Percentiles rank a stretch among this genome's conserved stretches.
These are phyloP conservation scores for Fragaria ananassa DNA, from an alignment of 306 rosid species.

Conservation along the genomic window DNA sequence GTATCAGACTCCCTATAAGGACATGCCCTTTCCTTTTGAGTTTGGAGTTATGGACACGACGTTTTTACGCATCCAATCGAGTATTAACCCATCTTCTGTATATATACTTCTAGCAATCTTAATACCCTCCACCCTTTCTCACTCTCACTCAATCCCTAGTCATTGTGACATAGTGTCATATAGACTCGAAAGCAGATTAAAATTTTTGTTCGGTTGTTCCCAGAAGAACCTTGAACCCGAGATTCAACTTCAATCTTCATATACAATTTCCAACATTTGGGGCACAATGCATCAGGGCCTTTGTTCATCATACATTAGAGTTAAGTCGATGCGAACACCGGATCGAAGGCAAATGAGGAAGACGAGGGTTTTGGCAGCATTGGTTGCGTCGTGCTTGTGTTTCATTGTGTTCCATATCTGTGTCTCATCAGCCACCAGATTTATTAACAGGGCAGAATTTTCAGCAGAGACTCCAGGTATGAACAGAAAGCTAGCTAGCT, in stretches of 20 bases:
- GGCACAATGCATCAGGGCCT: not conserved
- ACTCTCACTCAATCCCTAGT: not conserved
- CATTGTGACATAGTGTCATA: too few relatives aligned
- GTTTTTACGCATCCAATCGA: too few relatives aligned
- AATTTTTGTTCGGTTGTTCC: not conserved
- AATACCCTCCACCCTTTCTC: not conserved
- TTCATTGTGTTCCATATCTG: conserved; percentile 1
- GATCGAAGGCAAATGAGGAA: not conserved
- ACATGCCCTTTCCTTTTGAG: not conserved
- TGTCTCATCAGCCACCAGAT: conserved; percentile 5
- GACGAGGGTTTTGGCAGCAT: not conserved
- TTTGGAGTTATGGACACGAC: too few relatives aligned
- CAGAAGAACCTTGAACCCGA: not conserved
- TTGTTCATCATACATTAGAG: not conserved
- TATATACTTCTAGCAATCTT: too few relatives aligned
- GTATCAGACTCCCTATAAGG: not conserved
- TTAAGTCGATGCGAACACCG: not conserved
- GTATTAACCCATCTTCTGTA: too few relatives aligned
- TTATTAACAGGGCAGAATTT: conserved; percentile 15
- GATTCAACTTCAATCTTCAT: not conserved
- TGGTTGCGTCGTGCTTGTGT: conserved; percentile 9
- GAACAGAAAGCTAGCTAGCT: not conserved
- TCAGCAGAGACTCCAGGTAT: conserved; percentile 10
- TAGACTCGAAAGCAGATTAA: not conserved
- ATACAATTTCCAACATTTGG: not conserved